Percentiles rank a stretch among this genome's conserved stretches.
Evolutionary conservation across 1,284 basidiomycete species (phyloP).

Genomic region (Vanrija sp.): DNA sequence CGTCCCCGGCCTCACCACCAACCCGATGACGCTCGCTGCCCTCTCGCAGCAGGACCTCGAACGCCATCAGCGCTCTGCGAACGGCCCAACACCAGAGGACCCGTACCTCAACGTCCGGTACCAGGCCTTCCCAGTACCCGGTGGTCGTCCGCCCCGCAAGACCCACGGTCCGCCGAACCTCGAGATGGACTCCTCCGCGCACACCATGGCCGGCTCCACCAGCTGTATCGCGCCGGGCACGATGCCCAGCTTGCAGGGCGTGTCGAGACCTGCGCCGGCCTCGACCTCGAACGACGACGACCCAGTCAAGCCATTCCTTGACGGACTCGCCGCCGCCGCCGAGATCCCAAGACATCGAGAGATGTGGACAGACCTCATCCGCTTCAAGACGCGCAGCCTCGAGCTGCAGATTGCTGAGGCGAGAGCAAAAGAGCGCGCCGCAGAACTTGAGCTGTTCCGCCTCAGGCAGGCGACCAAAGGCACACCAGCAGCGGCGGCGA

Average conservation of each 20-base stretch:
- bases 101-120: slow-evolving; percentile 8
- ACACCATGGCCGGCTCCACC: not conserved
- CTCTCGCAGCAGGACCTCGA: slow-evolving; percentile 15
- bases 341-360: slow-evolving; percentile 28
- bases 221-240: too few relatives aligned
- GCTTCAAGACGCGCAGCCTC: slow-evolving; percentile 35
- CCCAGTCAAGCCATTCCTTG: slow-evolving; percentile 16
- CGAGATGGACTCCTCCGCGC: not conserved
- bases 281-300: slow-evolving; percentile 8
- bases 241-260: too few relatives aligned
- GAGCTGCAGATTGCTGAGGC: slow-evolving; percentile 47
- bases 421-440: slow-evolving; percentile 38
- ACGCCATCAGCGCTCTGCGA: slow-evolving; percentile 20
- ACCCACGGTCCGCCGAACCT: slow-evolving; percentile 5
- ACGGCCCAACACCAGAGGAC: slow-evolving; percentile 18
- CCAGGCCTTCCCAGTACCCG: slow-evolving; percentile 13
- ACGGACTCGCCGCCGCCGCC: slow-evolving; percentile 12
- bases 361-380: slow-evolving; percentile 42
- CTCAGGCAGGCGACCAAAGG: slow-evolving; percentile 16
- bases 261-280: not conserved
- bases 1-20: not conserved
- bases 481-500: too few relatives aligned
- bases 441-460: slow-evolving; percentile 39
- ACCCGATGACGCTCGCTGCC: not conserved
- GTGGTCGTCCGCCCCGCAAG: slow-evolving; percentile 3